Evolutionary conservation across 2,329 filamentous ascomycete species (phyloP).

Genomic region (Alternaria postmessia): DNA sequence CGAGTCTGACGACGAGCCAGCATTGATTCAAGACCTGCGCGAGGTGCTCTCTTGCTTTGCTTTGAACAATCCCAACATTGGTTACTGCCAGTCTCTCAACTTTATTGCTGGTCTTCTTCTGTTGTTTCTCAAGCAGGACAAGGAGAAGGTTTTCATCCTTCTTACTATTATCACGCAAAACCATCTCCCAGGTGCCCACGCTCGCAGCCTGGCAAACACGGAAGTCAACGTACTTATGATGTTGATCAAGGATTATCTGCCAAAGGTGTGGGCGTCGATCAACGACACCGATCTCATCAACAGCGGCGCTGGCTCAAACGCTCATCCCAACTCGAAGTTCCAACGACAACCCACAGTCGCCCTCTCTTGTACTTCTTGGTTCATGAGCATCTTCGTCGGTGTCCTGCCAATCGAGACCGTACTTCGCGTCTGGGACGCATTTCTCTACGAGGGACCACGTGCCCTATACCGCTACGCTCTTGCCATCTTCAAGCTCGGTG

Average conservation of each 20-base stretch:
- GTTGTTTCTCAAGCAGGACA: conserved; percentile 80
- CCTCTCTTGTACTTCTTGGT: conserved; percentile 93
- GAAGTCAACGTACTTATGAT: conserved; percentile 94
- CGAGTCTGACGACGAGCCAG: conserved; percentile 66
- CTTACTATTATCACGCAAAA: conserved; percentile 89
- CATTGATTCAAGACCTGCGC: conserved; percentile 81
- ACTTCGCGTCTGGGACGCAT: conserved; percentile 91
- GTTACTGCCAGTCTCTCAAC: conserved; percentile 95
- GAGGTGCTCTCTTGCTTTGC: conserved; percentile 89
- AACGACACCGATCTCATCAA: conserved; percentile 71
- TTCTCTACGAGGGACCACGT: conserved; percentile 95
- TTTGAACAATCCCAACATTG: conserved; percentile 87
- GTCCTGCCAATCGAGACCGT: conserved; percentile 91
- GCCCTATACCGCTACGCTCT: conserved; percentile 92
- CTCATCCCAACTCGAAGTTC: conserved; percentile 46
- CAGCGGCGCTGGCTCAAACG: conserved; percentile 43
- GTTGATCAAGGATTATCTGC: conserved; percentile 81
- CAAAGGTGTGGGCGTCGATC: conserved; percentile 86
- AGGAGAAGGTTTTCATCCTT: conserved; percentile 92
- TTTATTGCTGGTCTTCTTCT: conserved; percentile 91
- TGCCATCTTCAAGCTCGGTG: conserved; percentile 88
- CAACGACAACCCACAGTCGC: conserved; percentile 83
- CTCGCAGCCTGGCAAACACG: conserved; percentile 88
- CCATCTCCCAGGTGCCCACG: conserved; percentile 90
- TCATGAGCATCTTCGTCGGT: conserved; percentile 96